Evolutionary conservation across 768 basidiomycete species (phyloP).

Genomic region (Pulveroboletus frians): DNA sequence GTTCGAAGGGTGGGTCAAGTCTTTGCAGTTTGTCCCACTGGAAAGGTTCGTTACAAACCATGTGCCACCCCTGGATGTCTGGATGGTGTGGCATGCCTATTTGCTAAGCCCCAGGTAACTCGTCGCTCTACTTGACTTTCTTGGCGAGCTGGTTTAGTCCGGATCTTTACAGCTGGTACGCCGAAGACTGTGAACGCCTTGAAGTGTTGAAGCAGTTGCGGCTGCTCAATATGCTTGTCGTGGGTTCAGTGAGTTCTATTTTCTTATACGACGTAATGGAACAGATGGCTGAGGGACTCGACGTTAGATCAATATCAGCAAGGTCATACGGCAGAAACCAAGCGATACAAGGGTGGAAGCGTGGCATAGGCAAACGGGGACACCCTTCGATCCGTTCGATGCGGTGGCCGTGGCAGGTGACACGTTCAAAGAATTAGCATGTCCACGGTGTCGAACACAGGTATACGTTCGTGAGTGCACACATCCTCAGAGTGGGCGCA

Average conservation of each 20-base stretch:
- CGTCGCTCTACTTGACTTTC: not conserved
- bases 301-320: constrained; percentile 24
- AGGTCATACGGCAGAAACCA: constrained; percentile 12
- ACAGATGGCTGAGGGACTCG: not conserved
- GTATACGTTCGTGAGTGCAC: constrained; percentile 31
- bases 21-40: constrained; percentile 20
- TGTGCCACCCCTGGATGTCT: constrained; percentile 36
- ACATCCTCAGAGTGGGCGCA: not conserved
- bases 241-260: constrained; percentile 24
- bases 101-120: constrained; percentile 34
- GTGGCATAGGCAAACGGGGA: constrained; percentile 25
- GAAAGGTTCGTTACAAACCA: constrained; percentile 24
- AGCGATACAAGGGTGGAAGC: constrained; percentile 11
- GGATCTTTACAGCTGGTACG: constrained; percentile 23
- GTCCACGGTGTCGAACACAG: constrained; percentile 32
- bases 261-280: not conserved
- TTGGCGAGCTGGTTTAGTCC: not conserved
- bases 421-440: constrained; percentile 26
- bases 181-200: constrained; percentile 32
- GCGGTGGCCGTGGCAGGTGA: constrained; percentile 22
- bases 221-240: constrained; percentile 25
- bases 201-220: constrained; percentile 20
- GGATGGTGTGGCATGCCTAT: constrained; percentile 43
- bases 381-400: constrained; percentile 34
- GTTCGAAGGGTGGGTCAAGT: constrained; percentile 33